Evolutionary conservation across 306 rosid species (phyloP), one percentile per base, ranked within the genome.

Genomic region (Prunus mume): DNA sequence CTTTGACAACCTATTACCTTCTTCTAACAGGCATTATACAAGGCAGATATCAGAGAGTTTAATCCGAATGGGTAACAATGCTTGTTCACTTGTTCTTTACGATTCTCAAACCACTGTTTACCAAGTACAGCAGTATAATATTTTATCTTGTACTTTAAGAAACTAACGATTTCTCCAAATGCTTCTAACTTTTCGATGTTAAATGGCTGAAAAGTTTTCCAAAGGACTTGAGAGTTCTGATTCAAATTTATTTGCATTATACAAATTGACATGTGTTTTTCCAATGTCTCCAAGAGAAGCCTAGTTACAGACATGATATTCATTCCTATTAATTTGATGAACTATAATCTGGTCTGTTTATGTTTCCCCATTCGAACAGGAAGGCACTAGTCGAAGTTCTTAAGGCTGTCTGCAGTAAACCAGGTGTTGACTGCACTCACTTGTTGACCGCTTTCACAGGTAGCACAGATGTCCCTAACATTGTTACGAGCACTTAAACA

Each of bases 381-480:
- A 82, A 68, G 57, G 74, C 83, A 73, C 78, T 81, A 2, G 57
- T 86, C 52, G 64, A 94, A 68, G 86, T 88, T 78, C 85, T 94
- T 8, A 76, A 68, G 86, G 89, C 87, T 32, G 57, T 89, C 79
- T 94, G 98, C 84, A 62, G 71, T 15, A 76, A 77, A 76, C 90
- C 96, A 47, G 91, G 83, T 22, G 77, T 92, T 75, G 93, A 94
- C 84, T 94, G 98, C 85, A 79, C 89, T 71, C 65, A 92, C 80
- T 82, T 92, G 85, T 81, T 90, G 58, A 92, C 92, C 9, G 25
- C 93, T 76, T 88, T 94, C 86, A 94, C 98, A 81, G 97, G 98
- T 91, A 72, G 9, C 25, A 45, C 56, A 71, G 19, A 65, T 60
- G 41, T 49, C 30, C 49, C 65, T 64, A 28, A 51, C 25, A 45